These are phyloP conservation scores for Lagenidium giganteum DNA, from an alignment of 352 stramenopile species.

Conservation along the genomic window DNA sequence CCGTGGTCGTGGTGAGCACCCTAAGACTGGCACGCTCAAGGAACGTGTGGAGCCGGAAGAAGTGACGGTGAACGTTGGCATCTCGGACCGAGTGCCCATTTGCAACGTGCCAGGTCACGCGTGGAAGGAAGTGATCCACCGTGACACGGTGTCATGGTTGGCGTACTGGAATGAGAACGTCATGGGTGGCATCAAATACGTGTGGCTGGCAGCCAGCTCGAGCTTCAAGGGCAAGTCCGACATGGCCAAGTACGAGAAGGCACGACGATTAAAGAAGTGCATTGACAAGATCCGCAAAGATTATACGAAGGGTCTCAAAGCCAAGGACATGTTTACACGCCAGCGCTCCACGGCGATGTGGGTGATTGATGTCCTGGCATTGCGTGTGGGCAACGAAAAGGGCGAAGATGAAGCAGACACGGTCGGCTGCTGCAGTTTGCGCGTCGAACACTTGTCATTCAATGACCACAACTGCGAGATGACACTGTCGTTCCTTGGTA, in stretches of 20 bases:
- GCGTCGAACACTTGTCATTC: constrained; percentile 98
- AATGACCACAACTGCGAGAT: constrained; percentile 90
- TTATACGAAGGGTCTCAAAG: constrained; percentile 85
- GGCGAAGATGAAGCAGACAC: constrained; percentile 99
- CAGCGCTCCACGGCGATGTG: constrained; percentile 99
- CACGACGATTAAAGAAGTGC: constrained; percentile 95
- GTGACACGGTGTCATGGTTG: constrained; percentile 88
- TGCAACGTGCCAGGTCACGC: constrained; percentile 93
- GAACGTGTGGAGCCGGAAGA: constrained; percentile 94
- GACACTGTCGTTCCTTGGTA: constrained; percentile 99
- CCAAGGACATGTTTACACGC: constrained; percentile 87
- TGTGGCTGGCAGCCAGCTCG: constrained; percentile 96
- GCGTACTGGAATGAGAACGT: constrained; percentile 99
- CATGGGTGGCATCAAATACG: constrained; percentile 98
- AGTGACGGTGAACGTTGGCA: constrained; percentile 97
- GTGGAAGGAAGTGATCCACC: constrained; percentile 97
- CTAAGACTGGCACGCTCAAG: constrained; percentile 99
- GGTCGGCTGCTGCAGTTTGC: constrained; percentile 98
- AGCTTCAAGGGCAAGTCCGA: constrained; percentile 99
- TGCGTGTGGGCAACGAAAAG: constrained; percentile 99
- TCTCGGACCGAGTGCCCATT: constrained; percentile 86
- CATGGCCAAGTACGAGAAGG: constrained; percentile 99
- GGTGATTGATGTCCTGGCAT: constrained; percentile 99
- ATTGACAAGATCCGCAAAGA: constrained; percentile 95
- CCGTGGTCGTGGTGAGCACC: constrained; percentile 97